Conservation (phyloP, 441 rosid genomes). For the Eutrema salsugineum region DNA sequence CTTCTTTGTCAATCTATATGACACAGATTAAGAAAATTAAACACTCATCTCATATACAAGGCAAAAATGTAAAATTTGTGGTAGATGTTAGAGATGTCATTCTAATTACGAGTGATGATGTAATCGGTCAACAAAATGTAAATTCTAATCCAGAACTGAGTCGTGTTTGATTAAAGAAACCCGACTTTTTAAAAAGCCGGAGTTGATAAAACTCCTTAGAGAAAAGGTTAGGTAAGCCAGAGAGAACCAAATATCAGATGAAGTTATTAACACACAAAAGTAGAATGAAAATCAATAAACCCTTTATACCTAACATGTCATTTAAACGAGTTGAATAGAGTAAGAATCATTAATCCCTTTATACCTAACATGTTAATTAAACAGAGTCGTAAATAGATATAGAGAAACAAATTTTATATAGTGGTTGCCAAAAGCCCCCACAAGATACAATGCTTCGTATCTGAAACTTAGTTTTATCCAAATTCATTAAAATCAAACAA, state of each 20-base stretch:
- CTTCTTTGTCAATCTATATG: too few species aligned
- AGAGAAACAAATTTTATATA: neutral
- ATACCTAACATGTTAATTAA: conserved; percentile 13
- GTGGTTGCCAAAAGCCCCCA: conserved; percentile 1
- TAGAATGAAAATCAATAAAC: neutral
- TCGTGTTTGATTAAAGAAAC: neutral
- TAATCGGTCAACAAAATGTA: neutral
- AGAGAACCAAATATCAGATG: neutral
- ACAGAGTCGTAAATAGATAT: neutral
- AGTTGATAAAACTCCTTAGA: neutral
- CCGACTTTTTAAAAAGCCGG: neutral
- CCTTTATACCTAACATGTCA: conserved; percentile 12
- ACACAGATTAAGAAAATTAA: neutral
- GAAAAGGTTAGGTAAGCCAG: neutral
- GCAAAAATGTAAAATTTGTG: neutral
- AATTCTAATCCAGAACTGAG: neutral
- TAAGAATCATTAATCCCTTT: neutral
- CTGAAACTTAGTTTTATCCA: neutral
- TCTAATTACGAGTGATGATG: neutral
- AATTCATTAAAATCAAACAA: neutral
- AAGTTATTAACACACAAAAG: neutral
- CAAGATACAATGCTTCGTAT: neutral
- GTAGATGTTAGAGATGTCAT: neutral
- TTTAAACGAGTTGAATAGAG: neutral
- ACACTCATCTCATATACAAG: neutral